These are phyloP conservation scores for Cicer bijugum DNA, from an alignment of 306 rosid genomes.

Conservation along the genomic window DNA sequence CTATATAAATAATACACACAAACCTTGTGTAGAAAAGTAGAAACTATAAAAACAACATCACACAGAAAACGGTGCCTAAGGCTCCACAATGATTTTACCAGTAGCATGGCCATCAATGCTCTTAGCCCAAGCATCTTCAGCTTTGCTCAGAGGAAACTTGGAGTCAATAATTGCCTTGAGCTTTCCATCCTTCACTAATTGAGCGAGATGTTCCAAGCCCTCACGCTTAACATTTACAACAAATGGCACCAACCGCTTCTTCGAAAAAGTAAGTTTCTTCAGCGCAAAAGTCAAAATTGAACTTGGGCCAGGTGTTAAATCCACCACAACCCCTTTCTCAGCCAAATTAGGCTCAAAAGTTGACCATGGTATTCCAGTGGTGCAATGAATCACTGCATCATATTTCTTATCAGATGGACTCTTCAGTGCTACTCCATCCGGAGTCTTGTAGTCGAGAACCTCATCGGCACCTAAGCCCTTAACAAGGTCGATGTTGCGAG, in stretches of 20 bases:
- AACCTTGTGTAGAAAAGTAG: constrained; percentile 8
- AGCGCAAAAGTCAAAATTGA: constrained; percentile 44
- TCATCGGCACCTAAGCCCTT: constrained; percentile 74
- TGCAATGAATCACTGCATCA: constrained; percentile 60
- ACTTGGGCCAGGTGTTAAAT: constrained; percentile 53
- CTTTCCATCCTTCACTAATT: constrained; percentile 63
- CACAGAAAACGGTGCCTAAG: constrained; percentile 42
- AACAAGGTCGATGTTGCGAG: constrained; percentile 65
- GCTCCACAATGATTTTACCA: constrained; percentile 73
- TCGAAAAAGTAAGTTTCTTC: constrained; percentile 63
- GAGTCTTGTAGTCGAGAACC: constrained; percentile 72
- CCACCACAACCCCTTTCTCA: constrained; percentile 60
- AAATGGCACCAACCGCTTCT: constrained; percentile 60
- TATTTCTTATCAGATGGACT: constrained; percentile 74
- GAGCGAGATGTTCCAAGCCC: constrained; percentile 54
- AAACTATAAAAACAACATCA: constrained; percentile 30
- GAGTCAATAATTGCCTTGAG: constrained; percentile 64
- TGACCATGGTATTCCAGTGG: constrained; percentile 67
- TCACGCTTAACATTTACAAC: constrained; percentile 47
- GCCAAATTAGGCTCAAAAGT: constrained; percentile 59
- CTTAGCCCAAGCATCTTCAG: constrained; percentile 83
- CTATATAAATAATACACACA: not conserved
- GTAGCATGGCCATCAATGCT: constrained; percentile 67
- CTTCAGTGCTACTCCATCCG: constrained; percentile 61
- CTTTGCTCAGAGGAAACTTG: constrained; percentile 62